Percentiles rank a stretch among this genome's conserved stretches.
Conservation (phyloP, 2,329 filamentous ascomycete genomes). For the Scleromitrula shiraiana region DNA sequence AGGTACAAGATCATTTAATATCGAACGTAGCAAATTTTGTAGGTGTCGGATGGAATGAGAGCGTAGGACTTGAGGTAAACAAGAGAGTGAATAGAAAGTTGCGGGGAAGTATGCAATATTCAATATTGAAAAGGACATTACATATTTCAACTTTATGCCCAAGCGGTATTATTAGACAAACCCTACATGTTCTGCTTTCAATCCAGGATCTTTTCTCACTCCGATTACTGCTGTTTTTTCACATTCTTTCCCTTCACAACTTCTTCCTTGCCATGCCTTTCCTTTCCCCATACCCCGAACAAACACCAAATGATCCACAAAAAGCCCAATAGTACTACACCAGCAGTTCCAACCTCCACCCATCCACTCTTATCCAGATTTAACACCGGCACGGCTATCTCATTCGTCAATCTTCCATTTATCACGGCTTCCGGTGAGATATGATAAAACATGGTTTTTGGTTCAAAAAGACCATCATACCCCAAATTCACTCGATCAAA, state of each 20-base stretch:
- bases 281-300: constrained; percentile 20
- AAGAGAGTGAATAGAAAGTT: too few species aligned
- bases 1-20: too few species aligned
- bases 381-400: constrained; percentile 58
- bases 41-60: too few species aligned
- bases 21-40: too few species aligned
- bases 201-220: not conserved
- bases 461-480: constrained; percentile 73
- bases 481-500: constrained; percentile 83
- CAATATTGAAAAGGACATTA: too few species aligned
- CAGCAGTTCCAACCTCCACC: constrained; percentile 47
- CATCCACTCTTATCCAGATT: constrained; percentile 42
- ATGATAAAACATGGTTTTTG: constrained; percentile 78
- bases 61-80: too few species aligned
- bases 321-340: constrained; percentile 55
- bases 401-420: constrained; percentile 39
- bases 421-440: constrained; percentile 39
- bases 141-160: too few species aligned
- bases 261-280: constrained; percentile 19
- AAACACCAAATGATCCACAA: constrained; percentile 54
- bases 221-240: constrained; percentile 19
- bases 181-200: not conserved
- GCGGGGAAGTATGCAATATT: too few species aligned
- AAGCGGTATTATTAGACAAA: not conserved
- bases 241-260: not conserved